These are phyloP conservation scores for Aspergillus fischeri DNA, from an alignment of 2,329 filamentous ascomycete genomes.

Conservation along the genomic window DNA sequence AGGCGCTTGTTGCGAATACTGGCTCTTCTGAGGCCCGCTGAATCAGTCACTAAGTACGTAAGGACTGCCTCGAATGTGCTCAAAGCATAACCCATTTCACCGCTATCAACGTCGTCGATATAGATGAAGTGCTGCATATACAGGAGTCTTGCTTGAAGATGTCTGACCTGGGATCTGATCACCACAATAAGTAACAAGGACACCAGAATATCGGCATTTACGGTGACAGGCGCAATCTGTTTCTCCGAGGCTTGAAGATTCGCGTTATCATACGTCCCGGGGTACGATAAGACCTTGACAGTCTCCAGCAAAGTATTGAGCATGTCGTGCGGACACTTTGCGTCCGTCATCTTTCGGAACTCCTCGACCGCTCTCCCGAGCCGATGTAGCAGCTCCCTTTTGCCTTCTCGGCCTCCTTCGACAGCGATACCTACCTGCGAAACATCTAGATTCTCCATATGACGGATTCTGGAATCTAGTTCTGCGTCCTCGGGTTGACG, in stretches of 20 bases:
- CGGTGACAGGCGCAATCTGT: constrained; percentile 54
- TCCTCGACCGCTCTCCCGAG: constrained; percentile 77
- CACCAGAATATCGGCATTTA: constrained; percentile 87
- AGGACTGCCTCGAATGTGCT: constrained; percentile 95
- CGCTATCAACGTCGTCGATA: constrained; percentile 93
- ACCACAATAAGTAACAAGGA: constrained; percentile 88
- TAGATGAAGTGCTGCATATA: constrained; percentile 98
- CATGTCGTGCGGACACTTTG: constrained; percentile 84
- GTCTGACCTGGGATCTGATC: constrained; percentile 80
- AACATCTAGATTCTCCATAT: constrained; percentile 92
- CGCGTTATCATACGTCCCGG: constrained; percentile 43
- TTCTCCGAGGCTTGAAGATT: constrained; percentile 48
- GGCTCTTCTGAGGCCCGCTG: constrained; percentile 73
- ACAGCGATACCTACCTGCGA: constrained; percentile 89
- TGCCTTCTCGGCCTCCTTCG: constrained; percentile 71
- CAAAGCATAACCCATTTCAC: constrained; percentile 91
- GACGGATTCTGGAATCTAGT: constrained; percentile 80
- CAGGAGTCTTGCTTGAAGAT: constrained; percentile 81
- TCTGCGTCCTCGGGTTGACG: constrained; percentile 80
- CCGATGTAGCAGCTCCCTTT: constrained; percentile 73
- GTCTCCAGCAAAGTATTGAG: constrained; percentile 73
- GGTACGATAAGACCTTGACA: constrained; percentile 75
- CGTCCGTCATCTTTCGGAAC: constrained; percentile 78
- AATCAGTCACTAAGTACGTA: constrained; percentile 79
- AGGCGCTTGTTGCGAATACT: constrained; percentile 80